Base-by-base conservation (phyloP, 495 filamentous ascomycete species). In the Neurospora sp. region DNA sequence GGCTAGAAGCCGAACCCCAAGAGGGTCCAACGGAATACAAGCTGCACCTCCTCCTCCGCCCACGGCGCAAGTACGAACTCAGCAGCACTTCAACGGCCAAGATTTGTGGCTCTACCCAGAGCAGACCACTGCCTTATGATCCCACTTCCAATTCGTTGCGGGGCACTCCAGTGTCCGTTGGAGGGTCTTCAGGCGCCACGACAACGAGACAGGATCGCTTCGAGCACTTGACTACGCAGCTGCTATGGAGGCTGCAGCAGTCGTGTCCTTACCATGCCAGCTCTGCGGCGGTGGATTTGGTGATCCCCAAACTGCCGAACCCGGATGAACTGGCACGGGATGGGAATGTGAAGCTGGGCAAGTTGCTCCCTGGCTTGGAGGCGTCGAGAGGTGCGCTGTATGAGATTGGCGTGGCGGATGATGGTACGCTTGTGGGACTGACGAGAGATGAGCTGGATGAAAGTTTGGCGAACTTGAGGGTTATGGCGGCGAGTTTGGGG, bases 21-120 rank as follows among this genome's bases (percentile, higher is more conserved):
- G 91, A 96, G 72, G 96, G 96, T 0, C 93, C 96, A 39, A 96
- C 91, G 8, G 96, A 98, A 83, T 99, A 98, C 83, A 99, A 99
- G 80, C 83, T 99, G 66, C 96, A 97, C 85, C 85, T 98, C n/a
- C 86, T 98, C 11, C 83, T 97, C 40, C 89, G 93, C 42, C 90
- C 93, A 40, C 87, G 96, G 74, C 87, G 94, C 79, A 89, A 86
- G 41, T 95, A 93, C 80, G 84, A 88, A 49, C 86, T 86, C 31
- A 86, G 84, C 74, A 91, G 87, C 74, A 87, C 85, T 5, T 75
- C 80, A 31, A 60, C 74, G 18, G 54, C 27, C 27, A 77, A 74
- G 8, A 80, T 84, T 40, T 76, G 79, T 3, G 84, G 83, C 71
- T 90, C 89, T 9, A 92, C 90, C 9, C 89, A 89, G 16, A 84